Evolutionary conservation across 2,329 filamentous ascomycete species (phyloP).

Genomic region (Aspergillus intermedius): DNA sequence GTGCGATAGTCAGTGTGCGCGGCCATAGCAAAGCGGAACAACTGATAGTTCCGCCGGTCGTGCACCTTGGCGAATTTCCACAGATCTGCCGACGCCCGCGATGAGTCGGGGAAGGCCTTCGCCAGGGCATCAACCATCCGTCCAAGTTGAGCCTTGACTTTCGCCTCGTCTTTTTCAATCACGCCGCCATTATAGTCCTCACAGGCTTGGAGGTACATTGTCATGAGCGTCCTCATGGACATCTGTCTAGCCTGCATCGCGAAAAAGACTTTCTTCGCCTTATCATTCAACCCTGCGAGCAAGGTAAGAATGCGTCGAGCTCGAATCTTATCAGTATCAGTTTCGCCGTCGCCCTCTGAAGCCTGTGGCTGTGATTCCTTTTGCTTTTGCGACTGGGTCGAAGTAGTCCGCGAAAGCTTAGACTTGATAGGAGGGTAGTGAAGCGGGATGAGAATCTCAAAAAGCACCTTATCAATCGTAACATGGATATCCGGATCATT

Average conservation of each 20-base stretch:
- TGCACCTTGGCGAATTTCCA: slow-evolving; percentile 87
- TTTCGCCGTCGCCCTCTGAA: slow-evolving; percentile 31
- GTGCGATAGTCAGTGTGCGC: slow-evolving; percentile 88
- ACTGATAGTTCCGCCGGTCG: slow-evolving; percentile 81
- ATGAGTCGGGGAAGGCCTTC: slow-evolving; percentile 67
- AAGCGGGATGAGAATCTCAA: slow-evolving; percentile 84
- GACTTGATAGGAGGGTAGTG: slow-evolving; percentile 67
- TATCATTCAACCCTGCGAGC: slow-evolving; percentile 67
- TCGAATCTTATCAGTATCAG: slow-evolving; percentile 57
- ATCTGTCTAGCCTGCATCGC: slow-evolving; percentile 74
- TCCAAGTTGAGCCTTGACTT: slow-evolving; percentile 62
- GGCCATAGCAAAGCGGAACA: slow-evolving; percentile 78
- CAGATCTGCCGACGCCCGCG: slow-evolving; percentile 67
- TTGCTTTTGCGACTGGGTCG: slow-evolving; percentile 59
- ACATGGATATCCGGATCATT: slow-evolving; percentile 84
- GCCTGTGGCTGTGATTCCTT: slow-evolving; percentile 36
- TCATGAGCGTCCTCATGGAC: slow-evolving; percentile 64
- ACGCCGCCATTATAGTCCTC: slow-evolving; percentile 87
- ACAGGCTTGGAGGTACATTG: slow-evolving; percentile 73
- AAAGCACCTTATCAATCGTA: slow-evolving; percentile 75
- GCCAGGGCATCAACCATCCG: slow-evolving; percentile 67
- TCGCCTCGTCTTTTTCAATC: slow-evolving; percentile 59
- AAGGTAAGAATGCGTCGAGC: slow-evolving; percentile 79
- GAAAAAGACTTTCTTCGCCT: slow-evolving; percentile 81
- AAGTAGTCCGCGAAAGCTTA: slow-evolving; percentile 40